Evolutionary conservation across 1,139 yeast species (phyloP).

Genomic region (Arxiozyma telluris): DNA sequence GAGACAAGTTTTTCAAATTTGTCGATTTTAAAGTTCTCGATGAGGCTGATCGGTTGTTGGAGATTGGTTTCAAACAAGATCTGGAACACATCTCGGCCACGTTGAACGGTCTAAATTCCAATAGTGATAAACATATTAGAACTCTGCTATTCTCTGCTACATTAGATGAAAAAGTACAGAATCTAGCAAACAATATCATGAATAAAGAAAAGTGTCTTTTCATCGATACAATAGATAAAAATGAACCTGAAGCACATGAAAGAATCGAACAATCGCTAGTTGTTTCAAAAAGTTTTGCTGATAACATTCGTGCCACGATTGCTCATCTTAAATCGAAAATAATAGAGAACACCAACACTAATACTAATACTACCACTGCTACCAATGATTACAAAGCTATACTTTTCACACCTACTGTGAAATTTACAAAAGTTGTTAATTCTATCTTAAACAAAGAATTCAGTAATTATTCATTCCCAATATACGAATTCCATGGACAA

Average conservation of each 20-base stretch:
- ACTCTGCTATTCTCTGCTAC: conserved; percentile 85
- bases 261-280: conserved; percentile 62
- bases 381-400: conserved; percentile 65
- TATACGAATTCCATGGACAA: conserved; percentile 56
- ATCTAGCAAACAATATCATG: conserved; percentile 58
- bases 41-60: conserved; percentile 80
- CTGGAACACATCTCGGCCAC: conserved; percentile 46
- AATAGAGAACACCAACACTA: conserved; percentile 10
- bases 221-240: conserved; percentile 67
- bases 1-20: conserved; percentile 42
- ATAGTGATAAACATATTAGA: conserved; percentile 36
- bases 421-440: conserved; percentile 51
- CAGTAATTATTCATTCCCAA: conserved; percentile 18
- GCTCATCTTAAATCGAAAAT: conserved; percentile 37
- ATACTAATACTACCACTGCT: not conserved
- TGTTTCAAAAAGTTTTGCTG: conserved; percentile 39
- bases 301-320: conserved; percentile 46
- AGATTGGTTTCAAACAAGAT: conserved; percentile 64
- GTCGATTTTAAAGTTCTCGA: conserved; percentile 67
- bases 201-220: conserved; percentile 50
- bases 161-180: conserved; percentile 55
- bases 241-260: conserved; percentile 72
- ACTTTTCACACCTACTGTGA: conserved; percentile 73
- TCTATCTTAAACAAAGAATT: conserved; percentile 31
- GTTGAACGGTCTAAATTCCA: conserved; percentile 37